Base-by-base conservation (phyloP, 2,329 filamentous ascomycete genomes). In the Ophiostoma angusticollis region DNA sequence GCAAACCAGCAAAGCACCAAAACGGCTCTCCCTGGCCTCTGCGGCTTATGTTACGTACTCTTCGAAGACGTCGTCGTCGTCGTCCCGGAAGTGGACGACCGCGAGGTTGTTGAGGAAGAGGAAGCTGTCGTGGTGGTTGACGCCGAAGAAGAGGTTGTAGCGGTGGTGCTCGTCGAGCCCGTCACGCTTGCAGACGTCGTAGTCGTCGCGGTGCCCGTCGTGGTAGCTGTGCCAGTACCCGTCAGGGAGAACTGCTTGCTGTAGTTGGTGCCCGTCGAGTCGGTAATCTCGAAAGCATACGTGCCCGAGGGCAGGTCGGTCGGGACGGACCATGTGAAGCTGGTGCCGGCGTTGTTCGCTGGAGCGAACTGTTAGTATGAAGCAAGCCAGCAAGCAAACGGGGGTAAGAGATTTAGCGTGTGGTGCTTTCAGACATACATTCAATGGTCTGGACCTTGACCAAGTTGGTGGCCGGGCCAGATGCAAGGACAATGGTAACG, bases 211-310 rank as follows among this genome's bases (percentile, higher is more conserved):
- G 42, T 41, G 19, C 47, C 40, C 22, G 46, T 7, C 30, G 44
- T 42, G 23, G 49, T 44, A 30, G 48, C 41, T 18, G 41, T 39
- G 31, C 48, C 41, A 29, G 40, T 41, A 39, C 43, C 39, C 25
- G 45, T 41, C 37, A 63, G 47, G 7, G 45, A 12, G 52, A 65
- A 69, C 51, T 55, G 55, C 11, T 42, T 5, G 49, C 59, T 63
- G 60, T 63, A 70, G 64, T 70, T 70, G 51, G 51, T 45, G 11
- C 36, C 46, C 23, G 48, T 50, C 24, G 49, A 50, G 47, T 69
- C 64, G 21, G 39, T 44, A 49, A 70, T 66, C 54, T 61, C 54
- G 47, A 70, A 57, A 45, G 65, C 64, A 48, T 69, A 70, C 23
- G 48, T 50, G 52, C 56, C 65, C 21, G 54, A 49, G 41, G 58